A percentile compares a stretch with the other conserved stretches of the same genome.
Evolutionary conservation across 148 eudicot species (phyloP).

Genomic region (Rhododendron ferrugineum): DNA sequence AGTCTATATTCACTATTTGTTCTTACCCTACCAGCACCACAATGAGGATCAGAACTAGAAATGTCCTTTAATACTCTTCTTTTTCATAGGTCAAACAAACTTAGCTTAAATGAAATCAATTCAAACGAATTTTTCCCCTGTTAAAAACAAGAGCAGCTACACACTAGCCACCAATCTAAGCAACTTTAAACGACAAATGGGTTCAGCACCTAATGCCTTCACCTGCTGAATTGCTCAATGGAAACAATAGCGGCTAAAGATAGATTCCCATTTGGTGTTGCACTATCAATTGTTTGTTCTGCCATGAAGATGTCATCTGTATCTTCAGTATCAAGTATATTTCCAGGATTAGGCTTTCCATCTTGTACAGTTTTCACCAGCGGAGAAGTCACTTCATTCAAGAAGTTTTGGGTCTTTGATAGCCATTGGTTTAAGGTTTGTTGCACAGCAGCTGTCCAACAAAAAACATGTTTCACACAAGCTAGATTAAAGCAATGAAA

Average conservation of each 20-base stretch:
- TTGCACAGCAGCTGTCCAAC: conserved; percentile 62
- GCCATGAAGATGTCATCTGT: conserved; percentile 54
- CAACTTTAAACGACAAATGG: conserved; percentile 1
- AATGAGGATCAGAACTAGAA: not conserved
- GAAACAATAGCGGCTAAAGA: conserved; percentile 75
- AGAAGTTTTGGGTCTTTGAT: conserved; percentile 61
- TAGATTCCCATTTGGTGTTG: conserved; percentile 56
- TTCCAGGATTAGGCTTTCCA: conserved; percentile 33
- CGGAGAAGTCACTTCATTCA: conserved; percentile 69
- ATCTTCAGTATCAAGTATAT: conserved; percentile 37
- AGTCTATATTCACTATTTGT: not conserved
- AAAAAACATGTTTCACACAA: not conserved
- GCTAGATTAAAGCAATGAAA: conserved; percentile 6
- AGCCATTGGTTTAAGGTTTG: conserved; percentile 57
- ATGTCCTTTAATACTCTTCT: not conserved
- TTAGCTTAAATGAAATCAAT: not conserved
- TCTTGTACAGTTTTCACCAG: conserved; percentile 56
- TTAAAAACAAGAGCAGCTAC: not conserved
- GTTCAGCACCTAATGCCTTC: conserved; percentile 8
- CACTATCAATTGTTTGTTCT: conserved; percentile 59
- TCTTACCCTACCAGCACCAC: not conserved
- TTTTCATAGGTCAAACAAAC: not conserved
- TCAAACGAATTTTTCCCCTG: not conserved
- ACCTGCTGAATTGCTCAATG: conserved; percentile 92
- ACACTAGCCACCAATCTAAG: conserved; percentile 1